Evolutionary conservation across 2,329 filamentous ascomycete genomes (phyloP), one percentile per base, ranked within the genome.

Genomic region (Aspergillus sp.): DNA sequence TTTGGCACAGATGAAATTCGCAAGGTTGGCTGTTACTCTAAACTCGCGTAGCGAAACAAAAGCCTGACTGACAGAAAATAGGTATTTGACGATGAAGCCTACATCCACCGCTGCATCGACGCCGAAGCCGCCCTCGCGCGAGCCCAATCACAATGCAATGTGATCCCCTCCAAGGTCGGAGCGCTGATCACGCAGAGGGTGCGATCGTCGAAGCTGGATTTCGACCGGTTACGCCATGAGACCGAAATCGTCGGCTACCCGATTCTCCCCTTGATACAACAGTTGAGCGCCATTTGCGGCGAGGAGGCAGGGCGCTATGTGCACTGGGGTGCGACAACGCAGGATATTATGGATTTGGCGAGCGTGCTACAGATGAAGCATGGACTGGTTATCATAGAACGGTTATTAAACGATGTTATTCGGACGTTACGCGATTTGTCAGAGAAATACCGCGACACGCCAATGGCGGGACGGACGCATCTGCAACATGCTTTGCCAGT

Each of bases 311-410:
- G 60, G n/a, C 66, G 70, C 48, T 79, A 77, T 52, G 71, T 80
- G 7, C 77, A 80, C 55, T 79, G 77, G 76, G 77, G 77, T 6
- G 76, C 77, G 1, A 80, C 77, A 0, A 80, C 77, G 0, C 77
- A 80, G 51, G 77, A 80, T 52, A 79, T 80, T 48, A 79, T 79
- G 76, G 77, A 80, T 51, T 63, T 73, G 0, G 77, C 76, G 0
- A 73, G 70, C 8, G 63, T 78, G 1, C 54, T 80, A 6, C 77
- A 80, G 52, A 77, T 79, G 58, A 73, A 75, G 38, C 53, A 68
- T 8, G 76, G 76, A 0, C 60, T 80, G 9, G 58, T 62, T 0
- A 68, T 80, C 10, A 67, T 80, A 3, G 68, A 76, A 48, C 56
- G 62, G 4, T 65, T 73, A 3, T 60, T 79, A 2, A 50, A 60